Conservation (phyloP, 495 filamentous ascomycete species). For the Entonaema liquescens region DNA sequence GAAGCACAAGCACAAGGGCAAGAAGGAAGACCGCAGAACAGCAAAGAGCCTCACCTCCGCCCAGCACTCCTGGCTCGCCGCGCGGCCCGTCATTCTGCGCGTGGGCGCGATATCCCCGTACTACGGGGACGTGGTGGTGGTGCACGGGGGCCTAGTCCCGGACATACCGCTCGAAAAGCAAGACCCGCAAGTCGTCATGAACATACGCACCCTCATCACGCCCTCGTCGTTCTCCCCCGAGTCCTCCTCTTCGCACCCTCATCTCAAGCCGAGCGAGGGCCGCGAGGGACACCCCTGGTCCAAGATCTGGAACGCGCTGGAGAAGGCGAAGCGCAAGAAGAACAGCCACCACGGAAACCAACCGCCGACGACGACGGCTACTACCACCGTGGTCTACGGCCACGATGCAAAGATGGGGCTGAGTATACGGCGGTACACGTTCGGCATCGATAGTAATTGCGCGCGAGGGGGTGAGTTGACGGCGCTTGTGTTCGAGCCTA, state of each 20-base stretch:
- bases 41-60: constrained; percentile 50
- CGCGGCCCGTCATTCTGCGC: constrained; percentile 77
- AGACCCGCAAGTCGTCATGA: constrained; percentile 85
- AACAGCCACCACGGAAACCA: not conserved
- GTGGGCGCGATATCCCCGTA: constrained; percentile 62
- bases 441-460: constrained; percentile 87
- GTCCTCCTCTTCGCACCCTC: not conserved
- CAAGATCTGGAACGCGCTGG: constrained; percentile 61
- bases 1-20: constrained; percentile 10
- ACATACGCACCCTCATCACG: constrained; percentile 78
- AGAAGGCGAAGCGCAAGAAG: constrained; percentile 22
- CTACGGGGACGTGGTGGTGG: constrained; percentile 72
- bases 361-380: constrained; percentile 59
- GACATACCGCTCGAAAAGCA: constrained; percentile 74
- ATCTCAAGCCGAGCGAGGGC: constrained; percentile 26
- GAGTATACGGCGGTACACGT: constrained; percentile 70
- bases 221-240: constrained; percentile 11
- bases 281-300: constrained; percentile 71
- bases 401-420: constrained; percentile 82
- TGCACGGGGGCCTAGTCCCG: constrained; percentile 86
- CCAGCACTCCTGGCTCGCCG: constrained; percentile 74
- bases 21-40: constrained; percentile 39
- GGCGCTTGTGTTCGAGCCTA: constrained; percentile 73
- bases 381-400: constrained; percentile 78
- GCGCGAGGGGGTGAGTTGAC: constrained; percentile 76